Evolutionary conservation across 495 filamentous ascomycete genomes (phyloP).

Genomic region (Echria macrotheca): DNA sequence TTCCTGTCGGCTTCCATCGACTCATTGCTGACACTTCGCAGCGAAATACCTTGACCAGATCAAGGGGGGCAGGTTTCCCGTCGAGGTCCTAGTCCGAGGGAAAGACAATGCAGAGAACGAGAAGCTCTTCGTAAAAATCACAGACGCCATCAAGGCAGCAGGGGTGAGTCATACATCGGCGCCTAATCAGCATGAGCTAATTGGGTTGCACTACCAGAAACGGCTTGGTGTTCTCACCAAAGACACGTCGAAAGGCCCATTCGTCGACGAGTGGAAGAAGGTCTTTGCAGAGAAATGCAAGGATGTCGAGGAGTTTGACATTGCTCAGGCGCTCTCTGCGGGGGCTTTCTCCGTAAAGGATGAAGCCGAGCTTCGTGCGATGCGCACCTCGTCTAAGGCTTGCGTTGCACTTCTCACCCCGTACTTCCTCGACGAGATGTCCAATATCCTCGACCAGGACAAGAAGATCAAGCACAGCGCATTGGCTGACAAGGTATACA

Average conservation of each 20-base stretch:
- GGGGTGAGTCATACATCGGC: slow-evolving; percentile 59
- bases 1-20: neutral
- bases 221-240: slow-evolving; percentile 84
- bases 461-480: slow-evolving; percentile 90
- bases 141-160: slow-evolving; percentile 77
- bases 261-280: slow-evolving; percentile 94
- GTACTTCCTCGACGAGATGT: slow-evolving; percentile 98
- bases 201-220: slow-evolving; percentile 48
- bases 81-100: slow-evolving; percentile 82
- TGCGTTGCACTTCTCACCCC: slow-evolving; percentile 87
- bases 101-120: slow-evolving; percentile 87
- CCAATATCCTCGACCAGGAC: slow-evolving; percentile 84
- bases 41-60: slow-evolving; percentile 90
- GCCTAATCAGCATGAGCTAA: slow-evolving; percentile 10
- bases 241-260: slow-evolving; percentile 77
- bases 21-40: slow-evolving; percentile 34
- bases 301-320: slow-evolving; percentile 86
- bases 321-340: slow-evolving; percentile 70
- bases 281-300: slow-evolving; percentile 66
- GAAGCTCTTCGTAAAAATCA: slow-evolving; percentile 75
- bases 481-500: slow-evolving; percentile 75
- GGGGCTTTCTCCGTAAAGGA: slow-evolving; percentile 93
- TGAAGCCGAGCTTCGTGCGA: slow-evolving; percentile 86
- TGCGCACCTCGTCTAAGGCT: slow-evolving; percentile 87
- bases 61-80: slow-evolving; percentile 82